phyloP scores from a whole-genome alignment of 2,329 filamentous ascomycete species.

The Aureobasidium sp. region DNA sequence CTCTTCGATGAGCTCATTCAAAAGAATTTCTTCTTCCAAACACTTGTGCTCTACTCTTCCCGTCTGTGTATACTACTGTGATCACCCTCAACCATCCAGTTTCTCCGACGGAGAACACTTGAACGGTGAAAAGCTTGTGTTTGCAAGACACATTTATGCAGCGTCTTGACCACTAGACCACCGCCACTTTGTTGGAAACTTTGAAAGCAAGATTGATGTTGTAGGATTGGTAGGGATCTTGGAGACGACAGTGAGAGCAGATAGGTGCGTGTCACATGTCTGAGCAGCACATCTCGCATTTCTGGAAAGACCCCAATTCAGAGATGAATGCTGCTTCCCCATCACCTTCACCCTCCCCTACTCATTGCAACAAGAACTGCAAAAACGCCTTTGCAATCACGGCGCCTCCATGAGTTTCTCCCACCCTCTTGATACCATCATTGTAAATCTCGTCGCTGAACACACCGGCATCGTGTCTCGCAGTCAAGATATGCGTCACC shows the following conservation, averaged over 20 bases:
- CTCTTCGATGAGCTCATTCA: neutral
- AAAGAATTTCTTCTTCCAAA: neutral
- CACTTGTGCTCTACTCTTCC: neutral
- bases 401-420: slow-evolving; percentile 71
- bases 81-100: too few relatives aligned
- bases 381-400: slow-evolving; percentile 67
- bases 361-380: slow-evolving; percentile 46
- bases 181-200: neutral
- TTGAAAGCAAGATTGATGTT: too few relatives aligned
- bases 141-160: neutral
- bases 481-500: slow-evolving; percentile 59
- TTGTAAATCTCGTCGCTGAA: slow-evolving; percentile 63
- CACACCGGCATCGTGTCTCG: slow-evolving; percentile 59
- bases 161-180: neutral
- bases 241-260: too few relatives aligned
- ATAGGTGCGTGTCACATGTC: neutral
- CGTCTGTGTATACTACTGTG: too few relatives aligned
- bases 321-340: neutral
- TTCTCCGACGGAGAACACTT: too few relatives aligned
- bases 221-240: neutral
- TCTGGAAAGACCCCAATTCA: neutral
- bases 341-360: neutral
- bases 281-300: neutral
- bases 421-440: slow-evolving; percentile 61
- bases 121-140: neutral